phyloP scores from a whole-genome alignment of 176 grass and related monocot genomes.

The Raddia distichophylla region DNA sequence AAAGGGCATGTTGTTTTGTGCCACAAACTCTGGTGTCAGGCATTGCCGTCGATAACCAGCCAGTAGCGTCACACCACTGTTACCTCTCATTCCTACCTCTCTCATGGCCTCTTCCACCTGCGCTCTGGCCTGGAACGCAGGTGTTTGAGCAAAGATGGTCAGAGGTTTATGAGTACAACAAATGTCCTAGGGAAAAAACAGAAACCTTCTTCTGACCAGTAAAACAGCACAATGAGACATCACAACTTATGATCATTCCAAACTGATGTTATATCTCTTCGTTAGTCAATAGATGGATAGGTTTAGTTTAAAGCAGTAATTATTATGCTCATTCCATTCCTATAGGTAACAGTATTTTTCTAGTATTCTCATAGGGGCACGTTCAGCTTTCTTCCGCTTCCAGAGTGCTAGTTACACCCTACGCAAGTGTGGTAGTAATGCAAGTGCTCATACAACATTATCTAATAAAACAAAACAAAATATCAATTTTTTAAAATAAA shows the following conservation, averaged over 20 bases:
- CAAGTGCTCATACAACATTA: constrained; percentile 10
- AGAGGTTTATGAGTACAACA: constrained; percentile 8
- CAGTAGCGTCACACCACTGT: too few species aligned
- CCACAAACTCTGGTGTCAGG: too few species aligned
- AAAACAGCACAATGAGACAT: not conserved
- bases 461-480: not conserved
- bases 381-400: not conserved
- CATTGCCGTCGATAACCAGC: too few species aligned
- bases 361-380: not conserved
- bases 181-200: not conserved
- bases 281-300: not conserved
- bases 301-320: not conserved
- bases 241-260: constrained; percentile 5
- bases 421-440: not conserved
- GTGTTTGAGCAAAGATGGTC: too few species aligned
- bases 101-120: too few species aligned
- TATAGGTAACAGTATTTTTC: not conserved
- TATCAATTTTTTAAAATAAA: not conserved
- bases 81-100: too few species aligned
- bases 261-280: not conserved
- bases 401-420: not conserved
- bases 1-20: too few species aligned
- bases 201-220: constrained; percentile 3
- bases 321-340: not conserved
- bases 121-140: too few species aligned